Evolutionary conservation across 2,329 filamentous ascomycete species (phyloP).

Genomic region (Aspergillus vadensis): DNA sequence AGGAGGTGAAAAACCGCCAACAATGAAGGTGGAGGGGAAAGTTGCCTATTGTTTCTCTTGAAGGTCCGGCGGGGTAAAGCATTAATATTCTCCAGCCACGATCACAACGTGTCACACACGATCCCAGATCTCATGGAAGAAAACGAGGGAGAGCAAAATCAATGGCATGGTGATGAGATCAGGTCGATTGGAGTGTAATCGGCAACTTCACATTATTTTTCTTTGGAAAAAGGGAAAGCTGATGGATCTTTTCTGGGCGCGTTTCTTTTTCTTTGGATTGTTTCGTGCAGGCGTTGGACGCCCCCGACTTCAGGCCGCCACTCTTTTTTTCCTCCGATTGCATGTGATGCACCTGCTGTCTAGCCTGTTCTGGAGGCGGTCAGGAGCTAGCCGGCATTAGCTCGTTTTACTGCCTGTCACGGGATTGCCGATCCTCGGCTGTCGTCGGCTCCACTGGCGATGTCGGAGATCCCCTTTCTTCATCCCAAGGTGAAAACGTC

Average conservation of each 20-base stretch:
- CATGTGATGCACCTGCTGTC: background rate
- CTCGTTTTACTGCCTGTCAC: background rate
- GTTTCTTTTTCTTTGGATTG: background rate
- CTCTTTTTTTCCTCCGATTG: background rate
- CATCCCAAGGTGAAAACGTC: too few relatives aligned
- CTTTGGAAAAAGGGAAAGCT: background rate
- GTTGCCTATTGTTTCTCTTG: background rate
- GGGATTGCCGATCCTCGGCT: background rate
- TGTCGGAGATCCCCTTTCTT: too few relatives aligned
- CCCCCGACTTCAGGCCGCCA: background rate
- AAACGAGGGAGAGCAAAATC: background rate
- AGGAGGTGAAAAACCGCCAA: background rate
- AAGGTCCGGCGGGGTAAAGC: slow-evolving; percentile 1
- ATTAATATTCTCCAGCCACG: background rate
- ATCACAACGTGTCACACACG: background rate
- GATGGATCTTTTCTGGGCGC: too few relatives aligned
- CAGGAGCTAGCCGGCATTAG: background rate
- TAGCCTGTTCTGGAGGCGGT: background rate
- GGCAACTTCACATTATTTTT: background rate
- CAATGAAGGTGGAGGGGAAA: background rate
- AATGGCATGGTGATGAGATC: background rate
- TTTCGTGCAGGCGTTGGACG: background rate
- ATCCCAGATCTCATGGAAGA: background rate
- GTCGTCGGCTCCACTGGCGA: too few relatives aligned
- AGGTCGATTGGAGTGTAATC: background rate